A percentile compares a stretch with the other conserved stretches of the same genome.
Evolutionary conservation across 176 grass and related monocot genomes (phyloP).

Genomic region (Triticum dicoccoides): DNA sequence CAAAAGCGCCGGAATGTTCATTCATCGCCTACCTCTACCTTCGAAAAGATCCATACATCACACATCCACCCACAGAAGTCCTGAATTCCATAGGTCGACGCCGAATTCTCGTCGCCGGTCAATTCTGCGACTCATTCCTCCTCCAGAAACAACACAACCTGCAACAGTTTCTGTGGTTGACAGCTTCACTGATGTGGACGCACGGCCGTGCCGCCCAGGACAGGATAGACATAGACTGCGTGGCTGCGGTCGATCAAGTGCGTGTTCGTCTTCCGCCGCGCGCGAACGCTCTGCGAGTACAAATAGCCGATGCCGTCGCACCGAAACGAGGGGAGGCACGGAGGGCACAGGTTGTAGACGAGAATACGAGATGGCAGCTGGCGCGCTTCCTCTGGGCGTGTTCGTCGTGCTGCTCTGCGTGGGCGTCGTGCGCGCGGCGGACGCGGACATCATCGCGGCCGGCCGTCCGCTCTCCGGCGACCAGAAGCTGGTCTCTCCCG

Average conservation of each 20-base stretch:
- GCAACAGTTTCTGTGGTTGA: not conserved
- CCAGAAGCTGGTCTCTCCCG: slow-evolving; percentile 20
- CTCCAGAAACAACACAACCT: too few species aligned
- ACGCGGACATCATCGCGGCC: not conserved
- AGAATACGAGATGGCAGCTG: not conserved
- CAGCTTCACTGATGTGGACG: slow-evolving; percentile 3
- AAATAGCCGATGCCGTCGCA: not conserved
- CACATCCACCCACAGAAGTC: not conserved
- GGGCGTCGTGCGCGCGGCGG: not conserved
- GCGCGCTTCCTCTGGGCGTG: not conserved
- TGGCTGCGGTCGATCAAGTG: not conserved
- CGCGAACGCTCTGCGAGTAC: too few species aligned
- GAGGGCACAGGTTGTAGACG: not conserved
- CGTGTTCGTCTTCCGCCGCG: too few species aligned
- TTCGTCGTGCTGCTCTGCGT: not conserved
- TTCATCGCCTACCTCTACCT: not conserved
- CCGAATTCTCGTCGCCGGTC: not conserved
- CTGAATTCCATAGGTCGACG: not conserved
- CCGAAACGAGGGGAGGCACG: not conserved
- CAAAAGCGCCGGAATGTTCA: not conserved
- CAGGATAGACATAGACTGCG: not conserved
- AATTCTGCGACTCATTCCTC: not conserved
- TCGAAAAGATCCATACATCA: not conserved
- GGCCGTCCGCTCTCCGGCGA: slow-evolving; percentile 9
- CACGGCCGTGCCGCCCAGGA: not conserved